phyloP scores from a whole-genome alignment of 176 grass and related monocot genomes.

The Juncus inflexus region DNA sequence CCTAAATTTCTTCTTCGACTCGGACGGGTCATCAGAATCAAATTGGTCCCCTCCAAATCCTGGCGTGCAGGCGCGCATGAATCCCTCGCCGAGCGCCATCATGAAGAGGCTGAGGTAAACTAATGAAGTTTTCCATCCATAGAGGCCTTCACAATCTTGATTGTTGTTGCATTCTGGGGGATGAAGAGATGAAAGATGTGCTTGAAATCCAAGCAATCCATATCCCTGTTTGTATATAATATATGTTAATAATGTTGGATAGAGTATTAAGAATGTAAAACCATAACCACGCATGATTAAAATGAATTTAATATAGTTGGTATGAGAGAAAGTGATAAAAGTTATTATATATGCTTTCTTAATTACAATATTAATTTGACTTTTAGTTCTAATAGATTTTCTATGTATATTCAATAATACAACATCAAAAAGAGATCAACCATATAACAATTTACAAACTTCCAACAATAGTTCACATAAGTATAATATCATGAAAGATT shows the following conservation, averaged over 20 bases:
- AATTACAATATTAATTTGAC: no score
- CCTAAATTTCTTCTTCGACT: constrained; percentile 16
- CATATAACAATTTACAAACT: no score
- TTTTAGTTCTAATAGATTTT: no score
- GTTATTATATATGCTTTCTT: no score
- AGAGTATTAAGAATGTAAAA: no score
- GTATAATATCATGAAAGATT: background rate
- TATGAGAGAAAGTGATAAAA: no score
- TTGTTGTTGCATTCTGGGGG: constrained; percentile 16
- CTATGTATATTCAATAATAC: no score
- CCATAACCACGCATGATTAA: no score
- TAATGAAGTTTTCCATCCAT: constrained; percentile 23
- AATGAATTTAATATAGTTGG: no score
- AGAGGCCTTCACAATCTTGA: constrained; percentile 4
- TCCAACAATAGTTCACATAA: no score
- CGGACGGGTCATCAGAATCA: constrained; percentile 23
- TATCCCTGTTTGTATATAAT: constrained; percentile 27
- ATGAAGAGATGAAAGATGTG: constrained; percentile 27
- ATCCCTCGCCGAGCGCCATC: constrained; percentile 34
- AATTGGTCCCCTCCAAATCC: constrained; percentile 40
- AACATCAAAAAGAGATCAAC: no score
- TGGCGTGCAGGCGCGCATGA: constrained; percentile 26
- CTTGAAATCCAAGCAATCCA: constrained; percentile 43
- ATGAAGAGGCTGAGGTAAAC: constrained; percentile 30
- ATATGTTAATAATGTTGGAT: no score